Conservation (phyloP, 2,329 filamentous ascomycete genomes). For the Pyrenochaeta sp. region DNA sequence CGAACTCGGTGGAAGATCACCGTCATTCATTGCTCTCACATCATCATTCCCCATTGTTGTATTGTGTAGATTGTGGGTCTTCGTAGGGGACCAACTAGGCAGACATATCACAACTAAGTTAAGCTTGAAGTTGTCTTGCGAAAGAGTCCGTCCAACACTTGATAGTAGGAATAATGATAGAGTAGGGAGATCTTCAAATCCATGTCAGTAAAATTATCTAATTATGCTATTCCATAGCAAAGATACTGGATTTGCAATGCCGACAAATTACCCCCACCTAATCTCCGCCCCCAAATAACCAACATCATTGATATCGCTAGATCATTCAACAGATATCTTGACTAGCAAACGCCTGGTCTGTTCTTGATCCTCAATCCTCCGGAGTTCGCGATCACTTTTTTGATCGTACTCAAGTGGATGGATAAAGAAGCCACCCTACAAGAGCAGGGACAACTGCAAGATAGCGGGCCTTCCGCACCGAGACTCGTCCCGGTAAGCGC, state of each 20-base stretch:
- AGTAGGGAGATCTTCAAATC: too few species aligned
- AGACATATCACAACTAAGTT: too few species aligned
- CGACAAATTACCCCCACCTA: too few species aligned
- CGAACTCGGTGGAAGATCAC: background rate
- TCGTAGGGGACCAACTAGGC: too few species aligned
- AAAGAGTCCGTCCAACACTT: too few species aligned
- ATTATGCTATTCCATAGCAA: background rate
- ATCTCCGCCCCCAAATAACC: too few species aligned
- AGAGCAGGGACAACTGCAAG: slow-evolving; percentile 1
- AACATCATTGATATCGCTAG: too few species aligned
- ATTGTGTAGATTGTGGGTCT: background rate
- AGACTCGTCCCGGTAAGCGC: background rate
- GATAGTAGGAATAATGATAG: too few species aligned
- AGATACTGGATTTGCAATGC: too few species aligned
- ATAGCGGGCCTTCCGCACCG: background rate
- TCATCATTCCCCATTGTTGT: background rate
- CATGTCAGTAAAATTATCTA: too few species aligned
- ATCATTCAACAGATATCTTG: too few species aligned
- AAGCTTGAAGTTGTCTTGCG: too few species aligned
- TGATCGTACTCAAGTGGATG: background rate
- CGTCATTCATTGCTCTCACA: background rate
- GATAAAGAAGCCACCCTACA: background rate
- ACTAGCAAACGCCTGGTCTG: background rate
- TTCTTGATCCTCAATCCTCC: background rate
- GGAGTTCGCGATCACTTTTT: background rate